These are phyloP conservation scores for Suhomyces choctaworum DNA, from an alignment of 1,139 yeast species.

Conservation along the genomic window DNA sequence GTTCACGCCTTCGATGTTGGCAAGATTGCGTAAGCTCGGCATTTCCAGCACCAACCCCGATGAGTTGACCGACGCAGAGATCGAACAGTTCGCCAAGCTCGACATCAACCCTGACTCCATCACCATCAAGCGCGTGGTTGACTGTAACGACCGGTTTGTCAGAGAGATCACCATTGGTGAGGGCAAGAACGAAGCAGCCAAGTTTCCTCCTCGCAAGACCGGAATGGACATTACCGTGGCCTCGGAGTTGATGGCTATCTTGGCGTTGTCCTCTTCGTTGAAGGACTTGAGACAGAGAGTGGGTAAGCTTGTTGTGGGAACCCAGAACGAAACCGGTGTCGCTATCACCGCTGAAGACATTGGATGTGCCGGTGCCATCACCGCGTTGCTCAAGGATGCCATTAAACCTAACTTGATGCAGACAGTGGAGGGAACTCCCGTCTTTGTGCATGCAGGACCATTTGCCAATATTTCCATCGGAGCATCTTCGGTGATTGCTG, in stretches of 20 bases:
- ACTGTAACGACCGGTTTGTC: conserved; percentile 90
- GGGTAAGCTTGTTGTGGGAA: conserved; percentile 89
- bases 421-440: conserved; percentile 97
- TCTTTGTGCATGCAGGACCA: conserved; percentile 97
- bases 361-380: conserved; percentile 96
- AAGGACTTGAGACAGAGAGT: conserved; percentile 87
- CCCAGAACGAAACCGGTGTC: conserved; percentile 74
- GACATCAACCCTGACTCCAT: conserved; percentile 93
- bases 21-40: conserved; percentile 77
- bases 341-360: conserved; percentile 96
- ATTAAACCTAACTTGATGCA: conserved; percentile 98
- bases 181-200: conserved; percentile 80
- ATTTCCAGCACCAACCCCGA: conserved; percentile 80
- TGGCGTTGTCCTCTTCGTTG: conserved; percentile 83
- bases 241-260: conserved; percentile 95
- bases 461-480: conserved; percentile 98
- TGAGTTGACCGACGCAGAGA: conserved; percentile 78
- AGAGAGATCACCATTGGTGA: conserved; percentile 91
- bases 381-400: conserved; percentile 94
- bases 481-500: conserved; percentile 93
- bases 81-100: conserved; percentile 73
- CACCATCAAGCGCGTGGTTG: conserved; percentile 96
- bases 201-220: conserved; percentile 76
- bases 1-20: conserved; percentile 77
- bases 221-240: conserved; percentile 98